phyloP scores from a whole-genome alignment of 805 yeast genomes.

The Sporopachydermia quercuum region DNA sequence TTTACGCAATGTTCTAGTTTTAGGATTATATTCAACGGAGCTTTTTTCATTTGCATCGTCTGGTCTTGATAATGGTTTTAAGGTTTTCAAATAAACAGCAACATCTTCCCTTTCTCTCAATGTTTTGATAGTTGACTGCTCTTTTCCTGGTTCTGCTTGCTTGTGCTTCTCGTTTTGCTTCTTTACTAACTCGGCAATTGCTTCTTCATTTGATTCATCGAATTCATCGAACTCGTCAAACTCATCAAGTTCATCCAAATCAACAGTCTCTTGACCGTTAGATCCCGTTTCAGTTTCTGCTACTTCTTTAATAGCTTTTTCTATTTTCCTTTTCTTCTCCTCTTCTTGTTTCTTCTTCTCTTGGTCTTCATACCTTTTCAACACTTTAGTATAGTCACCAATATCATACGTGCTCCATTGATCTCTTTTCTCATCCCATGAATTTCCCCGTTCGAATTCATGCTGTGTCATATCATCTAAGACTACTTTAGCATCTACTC shows the following conservation, averaged over 20 bases:
- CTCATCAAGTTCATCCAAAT: conserved; percentile 11
- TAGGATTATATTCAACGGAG: conserved; percentile 24
- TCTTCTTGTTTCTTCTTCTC: conserved; percentile 11
- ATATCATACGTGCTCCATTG: conserved; percentile 71
- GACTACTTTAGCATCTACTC: conserved; percentile 15
- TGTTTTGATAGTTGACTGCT: conserved; percentile 25
- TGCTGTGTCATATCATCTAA: conserved; percentile 3
- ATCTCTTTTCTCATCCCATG: conserved; percentile 62
- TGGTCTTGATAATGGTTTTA: conserved; percentile 27
- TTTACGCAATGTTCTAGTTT: conserved; percentile 15
- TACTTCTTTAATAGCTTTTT: conserved; percentile 7
- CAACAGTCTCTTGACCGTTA: too few relatives aligned
- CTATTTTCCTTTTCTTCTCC: conserved; percentile 8
- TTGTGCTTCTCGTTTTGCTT: conserved; percentile 11
- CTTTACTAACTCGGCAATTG: conserved; percentile 3
- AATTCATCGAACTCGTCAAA: conserved; percentile 12
- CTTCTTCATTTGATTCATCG: conserved; percentile 6
- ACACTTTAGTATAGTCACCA: conserved; percentile 39
- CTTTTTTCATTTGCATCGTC: conserved; percentile 36
- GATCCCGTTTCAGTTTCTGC: conserved; percentile 7
- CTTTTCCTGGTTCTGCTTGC: conserved; percentile 15
- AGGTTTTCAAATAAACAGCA: conserved; percentile 49
- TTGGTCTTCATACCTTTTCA: conserved; percentile 28
- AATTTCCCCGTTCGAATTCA: conserved; percentile 17
- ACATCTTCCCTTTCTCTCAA: conserved; percentile 61